These are phyloP conservation scores for Populus ilicifolia DNA, from an alignment of 345 rosid genomes.

Conservation along the genomic window DNA sequence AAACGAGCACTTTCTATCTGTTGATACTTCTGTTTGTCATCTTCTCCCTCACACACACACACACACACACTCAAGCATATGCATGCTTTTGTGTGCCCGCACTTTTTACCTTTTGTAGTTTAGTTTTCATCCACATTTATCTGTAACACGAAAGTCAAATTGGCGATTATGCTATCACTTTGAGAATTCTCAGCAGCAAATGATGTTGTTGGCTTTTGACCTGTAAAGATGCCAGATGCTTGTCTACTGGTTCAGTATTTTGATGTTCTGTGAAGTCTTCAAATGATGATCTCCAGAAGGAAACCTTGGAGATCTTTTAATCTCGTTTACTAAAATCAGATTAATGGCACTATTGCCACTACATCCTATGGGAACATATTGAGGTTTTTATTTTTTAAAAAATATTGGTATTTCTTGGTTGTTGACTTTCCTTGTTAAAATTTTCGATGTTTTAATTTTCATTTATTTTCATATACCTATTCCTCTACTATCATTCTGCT, in stretches of 20 bases:
- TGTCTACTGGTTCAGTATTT: not conserved
- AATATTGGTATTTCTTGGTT: not conserved
- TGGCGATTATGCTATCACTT: not conserved
- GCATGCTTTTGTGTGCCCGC: not conserved
- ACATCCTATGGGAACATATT: not conserved
- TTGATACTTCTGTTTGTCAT: not conserved
- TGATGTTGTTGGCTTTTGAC: not conserved
- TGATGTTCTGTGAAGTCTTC: not conserved
- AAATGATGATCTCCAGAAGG: not conserved
- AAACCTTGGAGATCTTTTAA: not conserved
- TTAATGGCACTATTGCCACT: not conserved
- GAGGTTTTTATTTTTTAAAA: not conserved
- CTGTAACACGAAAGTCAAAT: not conserved
- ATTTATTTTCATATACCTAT: not conserved
- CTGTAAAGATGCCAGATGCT: not conserved
- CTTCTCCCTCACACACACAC: not conserved
- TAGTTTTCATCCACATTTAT: not conserved
- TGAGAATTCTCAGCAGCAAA: slow-evolving; percentile 6
- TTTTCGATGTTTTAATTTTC: not conserved
- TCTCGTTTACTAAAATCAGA: not conserved
- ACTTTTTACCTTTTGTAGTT: not conserved
- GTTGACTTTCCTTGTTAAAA: not conserved
- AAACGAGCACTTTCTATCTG: not conserved
- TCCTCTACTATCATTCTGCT: not conserved
- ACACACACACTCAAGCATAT: not conserved